Conservation (phyloP, 306 rosid species). For the Cucurbita ficifolia region DNA sequence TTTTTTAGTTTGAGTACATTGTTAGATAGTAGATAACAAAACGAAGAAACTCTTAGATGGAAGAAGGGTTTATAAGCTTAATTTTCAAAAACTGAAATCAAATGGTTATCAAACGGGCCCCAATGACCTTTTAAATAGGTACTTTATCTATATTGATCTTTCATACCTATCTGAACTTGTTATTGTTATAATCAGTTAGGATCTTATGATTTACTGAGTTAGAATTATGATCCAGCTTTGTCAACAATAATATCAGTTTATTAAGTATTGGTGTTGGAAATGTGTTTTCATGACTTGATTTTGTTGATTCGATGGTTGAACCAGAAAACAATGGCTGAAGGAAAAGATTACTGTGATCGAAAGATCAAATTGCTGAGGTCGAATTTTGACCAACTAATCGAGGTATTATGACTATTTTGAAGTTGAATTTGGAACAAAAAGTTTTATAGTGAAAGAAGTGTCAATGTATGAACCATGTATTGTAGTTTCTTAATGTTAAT, state of each 20-base stretch:
- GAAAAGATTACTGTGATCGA: constrained; percentile 77
- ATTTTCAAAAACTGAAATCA: no score
- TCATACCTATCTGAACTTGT: neutral
- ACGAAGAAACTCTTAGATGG: neutral
- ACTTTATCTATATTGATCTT: neutral
- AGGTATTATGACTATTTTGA: constrained; percentile 25
- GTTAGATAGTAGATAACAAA: neutral
- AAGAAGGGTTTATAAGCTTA: neutral
- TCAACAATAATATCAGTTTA: neutral
- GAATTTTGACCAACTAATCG: constrained; percentile 84
- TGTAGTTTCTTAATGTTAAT: neutral
- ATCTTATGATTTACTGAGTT: neutral
- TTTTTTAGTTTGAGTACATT: neutral
- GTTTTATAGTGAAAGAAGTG: neutral
- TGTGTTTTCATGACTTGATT: neutral
- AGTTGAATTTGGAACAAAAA: neutral
- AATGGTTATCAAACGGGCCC: neutral
- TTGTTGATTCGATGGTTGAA: neutral
- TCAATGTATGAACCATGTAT: neutral
- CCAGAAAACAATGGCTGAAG: constrained; percentile 77
- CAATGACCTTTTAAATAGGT: neutral
- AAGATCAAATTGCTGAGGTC: constrained; percentile 79
- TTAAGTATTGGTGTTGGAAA: neutral
- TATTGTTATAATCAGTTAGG: neutral
- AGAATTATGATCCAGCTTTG: neutral